Evolutionary conservation across 495 filamentous ascomycete species (phyloP), one percentile per base, ranked within the genome.

Genomic region (Aspergillus mulundensis): DNA sequence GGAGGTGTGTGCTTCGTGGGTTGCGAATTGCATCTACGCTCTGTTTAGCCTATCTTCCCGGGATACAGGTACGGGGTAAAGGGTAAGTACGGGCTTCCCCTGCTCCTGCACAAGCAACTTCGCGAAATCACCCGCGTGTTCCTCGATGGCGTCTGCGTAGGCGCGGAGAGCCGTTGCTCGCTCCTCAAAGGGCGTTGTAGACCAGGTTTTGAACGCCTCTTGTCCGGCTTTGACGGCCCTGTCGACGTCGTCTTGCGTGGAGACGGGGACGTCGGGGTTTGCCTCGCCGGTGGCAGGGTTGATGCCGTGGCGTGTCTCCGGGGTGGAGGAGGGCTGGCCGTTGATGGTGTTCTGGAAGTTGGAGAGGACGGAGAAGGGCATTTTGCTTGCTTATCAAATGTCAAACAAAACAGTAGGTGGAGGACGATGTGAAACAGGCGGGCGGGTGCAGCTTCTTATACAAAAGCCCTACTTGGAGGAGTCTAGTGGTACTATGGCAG

Each of bases 231-330:
- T 50, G 1, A 79, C 76, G 8, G 81, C 78, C 41, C 72, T 68
- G 45, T 83, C 73, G 18, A 84, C 68, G 56, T 85, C 81, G 41
- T 78, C 55, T 53, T 73, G 58, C 7, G 65, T 75, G 6, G 71
- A 78, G 45, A 85, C 70, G 0, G 80, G 80, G n/a, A 83, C 77
- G 32, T 76, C 71, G 65, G 77, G 76, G 18, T 79, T 67, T n/a
- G 67, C 59, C 54, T 77, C 61, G 24, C 68, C 66, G 5, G 72
- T 81, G 1, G 74, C 66, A 0, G 81, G 79, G 60, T 62, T 61
- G 32, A 53, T 41, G 16, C 49, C 42, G 30, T 52, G 44, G n/a
- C 50, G 43, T 12, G 25, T 53, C 24, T 43, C 52, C 1, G 54
- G 21, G 15, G 57, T 56, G 5, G n/a, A 18, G 16, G 67, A 60